Evolutionary conservation across 1,139 yeast genomes (phyloP).

Genomic region (Yamadazyma sp.): DNA sequence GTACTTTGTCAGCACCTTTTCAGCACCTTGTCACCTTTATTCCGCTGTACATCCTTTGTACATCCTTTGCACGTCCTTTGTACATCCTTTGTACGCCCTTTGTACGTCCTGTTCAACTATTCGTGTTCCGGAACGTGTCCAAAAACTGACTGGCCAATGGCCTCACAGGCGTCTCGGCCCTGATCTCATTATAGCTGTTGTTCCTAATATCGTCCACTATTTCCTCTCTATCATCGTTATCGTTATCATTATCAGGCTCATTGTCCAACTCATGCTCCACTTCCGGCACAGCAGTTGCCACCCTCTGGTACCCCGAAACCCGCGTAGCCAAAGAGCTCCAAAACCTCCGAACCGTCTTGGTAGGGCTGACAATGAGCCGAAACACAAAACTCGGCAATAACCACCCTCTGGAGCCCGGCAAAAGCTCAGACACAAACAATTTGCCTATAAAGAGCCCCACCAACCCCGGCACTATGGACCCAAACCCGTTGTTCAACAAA

Average conservation of each 20-base stretch:
- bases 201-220: slow-evolving; percentile 25
- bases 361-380: slow-evolving; percentile 27
- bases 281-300: slow-evolving; percentile 7
- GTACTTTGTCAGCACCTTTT: no score
- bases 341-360: slow-evolving; percentile 5
- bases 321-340: slow-evolving; percentile 4
- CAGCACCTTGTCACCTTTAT: no score
- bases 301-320: slow-evolving; percentile 14
- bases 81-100: no score
- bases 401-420: slow-evolving; percentile 62
- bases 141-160: slow-evolving; percentile 59
- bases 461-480: slow-evolving; percentile 49
- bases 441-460: slow-evolving; percentile 64
- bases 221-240: slow-evolving; percentile 15
- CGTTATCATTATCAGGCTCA: slow-evolving; percentile 11
- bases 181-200: slow-evolving; percentile 26
- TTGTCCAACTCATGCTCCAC: slow-evolving; percentile 12
- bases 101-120: no score
- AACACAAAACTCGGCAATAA: slow-evolving; percentile 37
- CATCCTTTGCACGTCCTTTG: no score
- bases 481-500: slow-evolving; percentile 53
- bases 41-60: no score
- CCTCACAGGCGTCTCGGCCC: slow-evolving; percentile 58
- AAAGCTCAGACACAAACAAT: slow-evolving; percentile 50
- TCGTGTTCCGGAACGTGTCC: slow-evolving; percentile 47